Evolutionary conservation across 2,329 filamentous ascomycete genomes (phyloP), one percentile per base, ranked within the genome.

Genomic region (Pseudogymnoascus sp.): DNA sequence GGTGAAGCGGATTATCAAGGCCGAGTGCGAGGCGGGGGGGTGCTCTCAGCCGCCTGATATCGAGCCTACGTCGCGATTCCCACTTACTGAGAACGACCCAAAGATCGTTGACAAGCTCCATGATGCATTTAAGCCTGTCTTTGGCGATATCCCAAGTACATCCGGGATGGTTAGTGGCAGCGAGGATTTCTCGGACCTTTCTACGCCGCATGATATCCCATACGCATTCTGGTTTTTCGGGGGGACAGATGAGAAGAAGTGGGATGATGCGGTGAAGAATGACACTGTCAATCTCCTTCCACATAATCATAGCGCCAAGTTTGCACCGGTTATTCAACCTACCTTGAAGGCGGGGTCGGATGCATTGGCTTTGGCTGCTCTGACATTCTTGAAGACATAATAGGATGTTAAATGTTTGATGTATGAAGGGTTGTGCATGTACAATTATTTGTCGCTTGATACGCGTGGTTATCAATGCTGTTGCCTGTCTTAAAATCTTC

Each of bases 301-400:
- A 0, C 79, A 80, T 0, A 88, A 88, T 67, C 85, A 88, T 70
- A 83, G 79, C 65, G 79, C 83, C 0, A 77, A 79, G 63, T 88
- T 88, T 74, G 81, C 81, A 34, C 85, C 85, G 4, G 80, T 79
- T 0, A 78, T 87, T 23, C 79, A 83, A 71, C 84, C 84, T 6
- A 88, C 85, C 0, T 71, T 88, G 75, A 78, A 66, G 65, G 76
- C 75, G 4, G 85, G 81, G 0, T 74, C 80, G 2, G 80, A 84
- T 73, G 81, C 81, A 1, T 73, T 84, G 69, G 78, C 78, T 61
- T 72, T 81, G 31, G 80, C 77, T 21, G 81, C 81, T 5, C 75
- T 85, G 75, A 81, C 74, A 4, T 57, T 57, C 8, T 36, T 57
- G 28, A 57, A 57, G n/a, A 19, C 16, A 10, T 10, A 36, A 10